Evolutionary conservation across 2,329 filamentous ascomycete species (phyloP).

Genomic region (Diaporthe citriasiana): DNA sequence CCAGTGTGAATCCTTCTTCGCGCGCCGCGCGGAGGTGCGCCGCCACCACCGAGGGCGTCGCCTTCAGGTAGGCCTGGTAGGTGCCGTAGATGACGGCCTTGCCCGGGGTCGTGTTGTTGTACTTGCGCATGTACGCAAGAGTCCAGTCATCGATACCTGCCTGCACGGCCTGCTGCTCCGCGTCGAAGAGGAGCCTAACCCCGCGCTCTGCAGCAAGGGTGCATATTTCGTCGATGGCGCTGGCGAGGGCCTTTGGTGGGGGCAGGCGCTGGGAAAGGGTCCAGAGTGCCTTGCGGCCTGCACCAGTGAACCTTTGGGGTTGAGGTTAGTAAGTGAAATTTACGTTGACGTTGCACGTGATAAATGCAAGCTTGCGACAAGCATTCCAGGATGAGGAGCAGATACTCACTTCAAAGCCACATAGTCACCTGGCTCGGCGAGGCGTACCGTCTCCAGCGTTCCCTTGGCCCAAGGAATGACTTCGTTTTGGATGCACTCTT

Average conservation of each 20-base stretch:
- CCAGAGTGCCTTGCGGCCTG: slow-evolving; percentile 79
- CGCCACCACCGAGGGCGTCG: slow-evolving; percentile 68
- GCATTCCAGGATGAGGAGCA: too few species aligned
- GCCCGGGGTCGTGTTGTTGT: slow-evolving; percentile 70
- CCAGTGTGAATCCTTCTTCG: slow-evolving; percentile 74
- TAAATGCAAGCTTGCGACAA: background rate
- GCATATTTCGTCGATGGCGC: slow-evolving; percentile 82
- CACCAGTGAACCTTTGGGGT: slow-evolving; percentile 77
- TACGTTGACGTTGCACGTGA: background rate
- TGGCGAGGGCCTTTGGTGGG: slow-evolving; percentile 74
- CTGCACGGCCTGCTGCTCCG: slow-evolving; percentile 86
- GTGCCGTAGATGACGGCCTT: slow-evolving; percentile 83
- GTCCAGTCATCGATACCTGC: slow-evolving; percentile 86
- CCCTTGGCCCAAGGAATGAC: slow-evolving; percentile 80
- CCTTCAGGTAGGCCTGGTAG: slow-evolving; percentile 83
- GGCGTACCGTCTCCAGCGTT: slow-evolving; percentile 78
- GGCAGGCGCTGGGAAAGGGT: slow-evolving; percentile 73
- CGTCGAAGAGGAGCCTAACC: slow-evolving; percentile 85
- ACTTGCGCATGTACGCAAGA: slow-evolving; percentile 80
- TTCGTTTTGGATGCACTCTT: slow-evolving; percentile 68
- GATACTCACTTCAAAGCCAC: slow-evolving; percentile 71
- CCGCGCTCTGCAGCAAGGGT: slow-evolving; percentile 76
- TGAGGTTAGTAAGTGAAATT: background rate
- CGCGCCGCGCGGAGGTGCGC: slow-evolving; percentile 72
- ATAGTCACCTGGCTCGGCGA: slow-evolving; percentile 79